Evolutionary conservation across 2,329 filamentous ascomycete genomes (phyloP).

Genomic region (Fonsecaea multimorphosa): DNA sequence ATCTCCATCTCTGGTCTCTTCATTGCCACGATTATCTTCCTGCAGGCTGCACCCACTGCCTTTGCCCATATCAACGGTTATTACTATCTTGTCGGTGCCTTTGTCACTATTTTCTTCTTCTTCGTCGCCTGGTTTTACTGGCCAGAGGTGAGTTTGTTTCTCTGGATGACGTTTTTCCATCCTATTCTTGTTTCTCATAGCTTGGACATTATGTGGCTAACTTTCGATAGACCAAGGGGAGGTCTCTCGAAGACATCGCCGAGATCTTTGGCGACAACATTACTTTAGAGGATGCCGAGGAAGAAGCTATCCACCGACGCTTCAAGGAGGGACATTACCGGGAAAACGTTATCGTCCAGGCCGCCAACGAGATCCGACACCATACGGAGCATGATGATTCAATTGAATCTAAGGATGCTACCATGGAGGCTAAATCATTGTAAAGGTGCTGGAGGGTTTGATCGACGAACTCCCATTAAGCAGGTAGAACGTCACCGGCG

Average conservation of each 20-base stretch:
- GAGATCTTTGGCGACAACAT: constrained; percentile 58
- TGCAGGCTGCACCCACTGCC: constrained; percentile 33
- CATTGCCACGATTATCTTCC: constrained; percentile 26
- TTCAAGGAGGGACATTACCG: constrained; percentile 10
- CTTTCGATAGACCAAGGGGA: constrained; percentile 63
- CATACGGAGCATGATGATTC: background rate
- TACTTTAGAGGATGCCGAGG: constrained; percentile 4
- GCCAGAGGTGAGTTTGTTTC: constrained; percentile 57
- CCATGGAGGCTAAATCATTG: background rate
- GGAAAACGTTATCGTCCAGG: constrained; percentile 3
- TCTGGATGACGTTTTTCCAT: background rate
- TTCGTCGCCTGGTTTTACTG: constrained; percentile 72
- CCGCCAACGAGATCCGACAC: background rate
- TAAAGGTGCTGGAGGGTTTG: background rate
- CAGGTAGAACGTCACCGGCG: background rate
- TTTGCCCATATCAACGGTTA: constrained; percentile 44
- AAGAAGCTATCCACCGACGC: constrained; percentile 10
- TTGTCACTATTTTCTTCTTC: constrained; percentile 61
- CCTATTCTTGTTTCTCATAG: background rate
- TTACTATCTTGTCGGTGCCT: constrained; percentile 42
- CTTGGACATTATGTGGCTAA: background rate
- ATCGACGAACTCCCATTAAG: background rate
- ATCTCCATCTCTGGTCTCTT: constrained; percentile 24
- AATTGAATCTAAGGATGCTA: background rate
- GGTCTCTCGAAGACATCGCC: constrained; percentile 73